Percentiles rank a stretch among this genome's conserved stretches.
Conservation (phyloP, 2,329 filamentous ascomycete species). For the Apiospora rasikravindrae region DNA sequence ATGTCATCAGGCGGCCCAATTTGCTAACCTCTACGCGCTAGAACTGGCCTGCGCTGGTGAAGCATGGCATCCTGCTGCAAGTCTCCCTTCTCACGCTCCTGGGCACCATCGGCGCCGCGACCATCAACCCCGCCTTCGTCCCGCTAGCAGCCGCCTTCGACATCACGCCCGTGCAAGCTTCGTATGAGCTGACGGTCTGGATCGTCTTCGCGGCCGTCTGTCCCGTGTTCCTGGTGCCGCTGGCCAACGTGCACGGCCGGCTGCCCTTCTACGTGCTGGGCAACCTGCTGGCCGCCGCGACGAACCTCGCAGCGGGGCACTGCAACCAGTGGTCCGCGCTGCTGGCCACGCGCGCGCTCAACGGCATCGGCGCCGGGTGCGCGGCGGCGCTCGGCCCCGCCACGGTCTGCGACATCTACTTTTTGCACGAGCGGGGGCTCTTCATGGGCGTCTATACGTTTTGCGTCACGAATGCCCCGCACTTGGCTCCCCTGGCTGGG, state of each 20-base stretch:
- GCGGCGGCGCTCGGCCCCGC: constrained; percentile 29
- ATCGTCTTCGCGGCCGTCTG: constrained; percentile 41
- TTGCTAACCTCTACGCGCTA: neutral
- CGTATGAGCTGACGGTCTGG: constrained; percentile 40
- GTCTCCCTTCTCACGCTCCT: constrained; percentile 39
- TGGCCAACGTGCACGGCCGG: constrained; percentile 42
- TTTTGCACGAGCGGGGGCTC: constrained; percentile 32
- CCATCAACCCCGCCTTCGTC: constrained; percentile 41
- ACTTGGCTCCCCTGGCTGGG: constrained; percentile 33
- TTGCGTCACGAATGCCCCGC: constrained; percentile 31
- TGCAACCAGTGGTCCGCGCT: constrained; percentile 29
- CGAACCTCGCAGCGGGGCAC: constrained; percentile 34
- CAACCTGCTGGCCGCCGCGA: constrained; percentile 36
- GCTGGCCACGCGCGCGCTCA: constrained; percentile 29
- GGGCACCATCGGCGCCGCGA: constrained; percentile 35
- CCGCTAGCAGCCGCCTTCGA: constrained; percentile 36
- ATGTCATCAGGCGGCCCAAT: no score
- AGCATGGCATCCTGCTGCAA: constrained; percentile 29
- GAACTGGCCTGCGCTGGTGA: neutral
- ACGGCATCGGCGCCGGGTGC: constrained; percentile 27
- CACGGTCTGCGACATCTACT: constrained; percentile 31
- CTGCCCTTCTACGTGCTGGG: constrained; percentile 39
- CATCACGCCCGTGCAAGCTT: constrained; percentile 38
- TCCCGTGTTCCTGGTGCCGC: constrained; percentile 34
- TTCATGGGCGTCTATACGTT: constrained; percentile 33